Conservation (phyloP, 1,284 basidiomycete genomes). For the Cryptococcus deneoformans region DNA sequence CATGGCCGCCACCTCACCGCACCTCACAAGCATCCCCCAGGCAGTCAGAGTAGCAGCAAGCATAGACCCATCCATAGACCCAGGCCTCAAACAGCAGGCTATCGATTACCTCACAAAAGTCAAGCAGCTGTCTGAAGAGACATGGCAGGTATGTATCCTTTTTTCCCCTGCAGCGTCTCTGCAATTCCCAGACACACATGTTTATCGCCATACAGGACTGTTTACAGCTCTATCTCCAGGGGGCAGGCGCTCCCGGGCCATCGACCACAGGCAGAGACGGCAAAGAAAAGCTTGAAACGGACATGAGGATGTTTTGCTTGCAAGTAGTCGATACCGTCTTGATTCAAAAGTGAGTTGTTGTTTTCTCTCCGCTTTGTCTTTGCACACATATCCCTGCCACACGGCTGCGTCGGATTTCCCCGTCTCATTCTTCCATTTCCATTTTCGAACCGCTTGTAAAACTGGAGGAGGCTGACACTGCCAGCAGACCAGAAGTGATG, state of each 20-base stretch:
- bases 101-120: slow-evolving; percentile 47
- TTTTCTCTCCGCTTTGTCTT: too few species aligned
- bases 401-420: too few species aligned
- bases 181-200: not conserved
- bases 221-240: slow-evolving; percentile 49
- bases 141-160: slow-evolving; percentile 46
- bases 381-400: too few species aligned
- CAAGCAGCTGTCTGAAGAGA: slow-evolving; percentile 42
- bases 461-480: not conserved
- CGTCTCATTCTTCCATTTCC: not conserved
- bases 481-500: slow-evolving; percentile 34
- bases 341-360: slow-evolving; percentile 36
- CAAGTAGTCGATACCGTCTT: slow-evolving; percentile 49
- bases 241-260: slow-evolving; percentile 44
- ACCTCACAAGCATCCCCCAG: slow-evolving; percentile 48
- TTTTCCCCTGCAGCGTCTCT: not conserved
- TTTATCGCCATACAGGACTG: slow-evolving; percentile 37
- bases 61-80: slow-evolving; percentile 35
- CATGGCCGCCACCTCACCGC: slow-evolving; percentile 19
- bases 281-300: slow-evolving; percentile 46
- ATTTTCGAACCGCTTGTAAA: too few species aligned
- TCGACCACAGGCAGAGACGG: slow-evolving; percentile 44
- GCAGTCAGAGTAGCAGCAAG: slow-evolving; percentile 48
- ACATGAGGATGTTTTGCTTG: slow-evolving; percentile 48
- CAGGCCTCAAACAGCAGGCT: slow-evolving; percentile 44